Evolutionary conservation across 805 yeast species (phyloP).

Genomic region (Schwanniomyces vanrijiae): DNA sequence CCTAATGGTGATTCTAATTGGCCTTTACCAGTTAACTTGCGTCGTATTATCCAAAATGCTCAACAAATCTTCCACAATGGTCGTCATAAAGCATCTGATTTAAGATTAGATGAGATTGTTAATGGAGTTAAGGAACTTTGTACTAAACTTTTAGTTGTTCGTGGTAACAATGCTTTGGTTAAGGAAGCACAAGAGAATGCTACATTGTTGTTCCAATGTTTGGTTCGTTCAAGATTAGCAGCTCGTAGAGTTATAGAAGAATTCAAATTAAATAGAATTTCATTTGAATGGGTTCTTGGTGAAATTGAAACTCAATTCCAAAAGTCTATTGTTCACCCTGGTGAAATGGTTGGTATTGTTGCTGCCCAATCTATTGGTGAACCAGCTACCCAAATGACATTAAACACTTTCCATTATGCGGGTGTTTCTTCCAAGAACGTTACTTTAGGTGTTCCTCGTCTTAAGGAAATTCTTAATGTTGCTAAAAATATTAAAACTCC

Average conservation of each 20-base stretch:
- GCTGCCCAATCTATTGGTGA: conserved; percentile 99
- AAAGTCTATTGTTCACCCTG: conserved; percentile 89
- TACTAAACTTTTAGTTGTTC: conserved; percentile 66
- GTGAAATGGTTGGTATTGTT: conserved; percentile 97
- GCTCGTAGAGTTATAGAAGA: conserved; percentile 90
- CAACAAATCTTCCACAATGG: conserved; percentile 96
- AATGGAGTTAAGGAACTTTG: conserved; percentile 68
- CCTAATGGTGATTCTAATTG: conserved; percentile 92
- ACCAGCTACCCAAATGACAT: conserved; percentile 97
- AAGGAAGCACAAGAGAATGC: conserved; percentile 93
- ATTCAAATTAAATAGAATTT: conserved; percentile 75
- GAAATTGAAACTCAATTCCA: conserved; percentile 93
- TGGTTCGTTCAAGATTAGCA: conserved; percentile 89
- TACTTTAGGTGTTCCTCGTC: conserved; percentile 95
- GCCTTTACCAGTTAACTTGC: conserved; percentile 96
- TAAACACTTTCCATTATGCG: conserved; percentile 96
- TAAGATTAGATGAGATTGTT: conserved; percentile 81
- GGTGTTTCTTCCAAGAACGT: conserved; percentile 97
- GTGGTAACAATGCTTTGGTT: conserved; percentile 75
- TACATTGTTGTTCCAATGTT: conserved; percentile 82
- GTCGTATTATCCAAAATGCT: conserved; percentile 95
- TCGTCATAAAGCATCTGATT: conserved; percentile 84
- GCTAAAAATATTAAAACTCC: conserved; percentile 99
- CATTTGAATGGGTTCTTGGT: conserved; percentile 95
- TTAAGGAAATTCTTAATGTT: conserved; percentile 95